Base-by-base conservation (phyloP, 2,329 filamentous ascomycete species). In the Corinectria fuckeliana region DNA sequence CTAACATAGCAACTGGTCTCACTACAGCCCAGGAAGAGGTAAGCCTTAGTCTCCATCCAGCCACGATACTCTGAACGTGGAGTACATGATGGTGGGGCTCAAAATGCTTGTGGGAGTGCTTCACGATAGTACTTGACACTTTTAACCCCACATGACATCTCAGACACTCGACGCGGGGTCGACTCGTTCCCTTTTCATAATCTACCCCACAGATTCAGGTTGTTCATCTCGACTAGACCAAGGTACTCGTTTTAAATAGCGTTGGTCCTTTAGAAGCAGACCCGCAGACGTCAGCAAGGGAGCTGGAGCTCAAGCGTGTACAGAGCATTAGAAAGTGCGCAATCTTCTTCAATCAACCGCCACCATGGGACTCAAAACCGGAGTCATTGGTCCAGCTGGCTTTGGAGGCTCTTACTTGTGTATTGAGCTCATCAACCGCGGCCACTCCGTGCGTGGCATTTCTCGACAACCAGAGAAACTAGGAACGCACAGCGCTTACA, bases 381-480 rank as follows among this genome's bases (percentile, higher is more conserved):
- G 48, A 16, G 21, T 50, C 3, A 50, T 50, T 28, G 48, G 48
- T 4, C 50, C 50, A n/a, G 39, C 50, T 14, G 50, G 50, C 25
- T 53, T 53, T 25, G 50, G 50, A 3, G 50, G 50, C 25, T 53
- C 50, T 2, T 45, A 53, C 42, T 13, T 39, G 18, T 57, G 38
- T 11, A 5, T 45, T 13, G 54, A 57, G 38, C 47, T 57, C n/a
- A 34, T 57, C 5, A 36, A 47, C 30, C 54, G 54, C 10, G 54
- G 54, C 4, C 47, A 51, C 18, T n/a, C n/a, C 4, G 47, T 57
- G 3, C 36, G 26, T 8, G 54, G 54, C 6, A 20, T 57, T 13
- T 50, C 54, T 38, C 47, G 54, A 44, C 11, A n/a, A 5, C 54
- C 47, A 18, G 54, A 50, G 26, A 47, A 50, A 16, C 39, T 57